Percentiles rank a stretch among this genome's conserved stretches.
Conservation (phyloP, 805 yeast genomes). For the Yamadazyma philogaea region DNA sequence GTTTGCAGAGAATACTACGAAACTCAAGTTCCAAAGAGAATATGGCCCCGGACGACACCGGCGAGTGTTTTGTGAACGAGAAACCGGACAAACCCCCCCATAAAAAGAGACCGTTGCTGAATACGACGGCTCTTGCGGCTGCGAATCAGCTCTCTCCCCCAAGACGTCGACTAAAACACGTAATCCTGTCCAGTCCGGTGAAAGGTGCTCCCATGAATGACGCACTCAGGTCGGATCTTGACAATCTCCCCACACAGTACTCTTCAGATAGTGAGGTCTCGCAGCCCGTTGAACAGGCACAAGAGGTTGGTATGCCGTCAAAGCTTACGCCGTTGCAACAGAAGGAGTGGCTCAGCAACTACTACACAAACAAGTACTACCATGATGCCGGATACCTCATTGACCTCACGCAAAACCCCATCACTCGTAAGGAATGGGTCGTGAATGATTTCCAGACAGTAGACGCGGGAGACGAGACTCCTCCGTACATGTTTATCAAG, state of each 20-base stretch:
- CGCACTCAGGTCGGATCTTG: conserved; percentile 1
- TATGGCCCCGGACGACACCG: background rate
- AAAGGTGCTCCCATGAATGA: background rate
- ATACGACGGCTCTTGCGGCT: background rate
- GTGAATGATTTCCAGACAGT: conserved; percentile 29
- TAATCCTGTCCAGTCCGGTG: conserved; percentile 8
- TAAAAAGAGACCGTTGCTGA: background rate
- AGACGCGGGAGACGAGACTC: conserved; percentile 13
- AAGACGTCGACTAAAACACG: background rate
- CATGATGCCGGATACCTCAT: conserved; percentile 21
- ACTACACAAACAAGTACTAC: conserved; percentile 21
- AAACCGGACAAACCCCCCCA: no score
- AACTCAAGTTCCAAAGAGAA: conserved; percentile 5
- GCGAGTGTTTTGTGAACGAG: no score
- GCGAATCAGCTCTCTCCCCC: conserved; percentile 1
- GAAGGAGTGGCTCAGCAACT: conserved; percentile 26
- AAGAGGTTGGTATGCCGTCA: conserved; percentile 4
- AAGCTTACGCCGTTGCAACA: conserved; percentile 32
- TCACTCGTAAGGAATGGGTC: conserved; percentile 35
- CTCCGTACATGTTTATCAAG: conserved; percentile 16
- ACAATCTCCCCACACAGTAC: conserved; percentile 14
- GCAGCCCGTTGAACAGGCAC: background rate
- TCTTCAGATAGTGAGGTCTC: conserved; percentile 12
- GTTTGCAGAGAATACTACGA: background rate
- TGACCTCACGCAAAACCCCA: conserved; percentile 30